These are phyloP conservation scores for Pueraria montana DNA, from an alignment of 306 rosid genomes.

Conservation along the genomic window DNA sequence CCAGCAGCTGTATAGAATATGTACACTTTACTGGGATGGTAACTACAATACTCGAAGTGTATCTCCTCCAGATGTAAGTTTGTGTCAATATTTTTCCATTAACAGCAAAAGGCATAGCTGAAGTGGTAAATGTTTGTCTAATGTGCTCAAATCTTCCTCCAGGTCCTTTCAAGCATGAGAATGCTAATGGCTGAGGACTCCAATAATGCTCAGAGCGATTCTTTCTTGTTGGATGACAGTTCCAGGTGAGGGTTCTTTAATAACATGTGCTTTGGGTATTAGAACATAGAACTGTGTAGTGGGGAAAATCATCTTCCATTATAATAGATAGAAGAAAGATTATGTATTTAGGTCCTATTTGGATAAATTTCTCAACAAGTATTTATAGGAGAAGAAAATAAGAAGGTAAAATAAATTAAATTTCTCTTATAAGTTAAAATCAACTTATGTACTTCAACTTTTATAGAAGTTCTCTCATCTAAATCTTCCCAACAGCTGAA, in stretches of 20 bases:
- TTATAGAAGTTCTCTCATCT: neutral
- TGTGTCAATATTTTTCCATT: constrained; percentile 3
- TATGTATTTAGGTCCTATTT: neutral
- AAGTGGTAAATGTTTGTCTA: constrained; percentile 46
- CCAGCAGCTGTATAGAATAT: constrained; percentile 95
- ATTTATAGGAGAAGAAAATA: neutral
- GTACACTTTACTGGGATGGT: constrained; percentile 92
- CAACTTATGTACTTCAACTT: neutral
- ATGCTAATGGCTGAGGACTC: constrained; percentile 90
- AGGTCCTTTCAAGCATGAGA: constrained; percentile 91
- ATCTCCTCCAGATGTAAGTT: constrained; percentile 85
- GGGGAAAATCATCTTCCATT: neutral
- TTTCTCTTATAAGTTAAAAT: neutral
- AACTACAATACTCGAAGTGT: constrained; percentile 93
- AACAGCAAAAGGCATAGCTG: constrained; percentile 10
- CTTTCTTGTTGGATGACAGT: constrained; percentile 89
- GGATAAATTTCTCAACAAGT: neutral
- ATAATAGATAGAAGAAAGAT: neutral
- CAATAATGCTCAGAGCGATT: constrained; percentile 73
- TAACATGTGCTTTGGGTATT: neutral
- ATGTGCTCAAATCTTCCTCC: constrained; percentile 43
- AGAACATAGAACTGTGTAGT: neutral
- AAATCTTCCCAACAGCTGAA: neutral
- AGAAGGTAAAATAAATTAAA: neutral
- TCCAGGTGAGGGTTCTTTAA: constrained; percentile 66